Evolutionary conservation across 2,329 filamentous ascomycete species (phyloP).

Genomic region (Neofusicoccum umdonicola): DNA sequence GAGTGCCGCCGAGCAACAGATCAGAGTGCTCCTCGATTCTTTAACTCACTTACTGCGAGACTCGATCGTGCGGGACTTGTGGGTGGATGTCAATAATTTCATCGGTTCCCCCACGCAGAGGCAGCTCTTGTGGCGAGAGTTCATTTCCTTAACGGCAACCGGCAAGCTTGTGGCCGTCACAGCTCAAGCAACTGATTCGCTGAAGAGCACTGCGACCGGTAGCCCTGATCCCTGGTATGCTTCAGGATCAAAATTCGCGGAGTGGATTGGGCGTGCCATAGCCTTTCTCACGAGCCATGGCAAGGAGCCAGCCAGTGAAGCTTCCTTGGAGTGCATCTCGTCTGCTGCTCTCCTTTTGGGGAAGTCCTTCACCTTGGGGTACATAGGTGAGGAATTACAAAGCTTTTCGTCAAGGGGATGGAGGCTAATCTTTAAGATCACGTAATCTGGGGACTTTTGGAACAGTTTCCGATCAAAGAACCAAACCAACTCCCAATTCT

Average conservation of each 20-base stretch:
- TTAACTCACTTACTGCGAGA: slow-evolving; percentile 23
- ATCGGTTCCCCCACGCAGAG: slow-evolving; percentile 44
- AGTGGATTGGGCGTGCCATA: slow-evolving; percentile 71
- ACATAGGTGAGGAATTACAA: slow-evolving; percentile 55
- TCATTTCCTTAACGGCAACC: slow-evolving; percentile 57
- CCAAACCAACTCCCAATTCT: slow-evolving; percentile 28
- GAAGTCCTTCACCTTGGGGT: slow-evolving; percentile 68
- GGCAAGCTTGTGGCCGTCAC: slow-evolving; percentile 58
- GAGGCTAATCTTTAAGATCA: slow-evolving; percentile 15
- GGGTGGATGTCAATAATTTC: slow-evolving; percentile 43
- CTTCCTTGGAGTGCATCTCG: slow-evolving; percentile 27
- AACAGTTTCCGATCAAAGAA: neutral
- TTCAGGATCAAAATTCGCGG: slow-evolving; percentile 62
- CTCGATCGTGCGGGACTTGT: slow-evolving; percentile 34
- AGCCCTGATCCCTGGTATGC: slow-evolving; percentile 57
- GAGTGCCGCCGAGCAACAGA: slow-evolving; percentile 29
- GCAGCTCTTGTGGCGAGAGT: slow-evolving; percentile 62
- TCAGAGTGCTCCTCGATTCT: slow-evolving; percentile 43
- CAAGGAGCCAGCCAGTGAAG: neutral
- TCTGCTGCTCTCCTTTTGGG: slow-evolving; percentile 46
- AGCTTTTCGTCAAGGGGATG: neutral
- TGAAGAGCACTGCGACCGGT: slow-evolving; percentile 34
- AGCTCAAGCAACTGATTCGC: slow-evolving; percentile 58
- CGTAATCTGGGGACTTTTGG: slow-evolving; percentile 19
- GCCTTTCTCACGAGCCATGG: slow-evolving; percentile 43